These are phyloP conservation scores for Rhizopogon roseolus DNA, from an alignment of 768 basidiomycete species.

Conservation along the genomic window DNA sequence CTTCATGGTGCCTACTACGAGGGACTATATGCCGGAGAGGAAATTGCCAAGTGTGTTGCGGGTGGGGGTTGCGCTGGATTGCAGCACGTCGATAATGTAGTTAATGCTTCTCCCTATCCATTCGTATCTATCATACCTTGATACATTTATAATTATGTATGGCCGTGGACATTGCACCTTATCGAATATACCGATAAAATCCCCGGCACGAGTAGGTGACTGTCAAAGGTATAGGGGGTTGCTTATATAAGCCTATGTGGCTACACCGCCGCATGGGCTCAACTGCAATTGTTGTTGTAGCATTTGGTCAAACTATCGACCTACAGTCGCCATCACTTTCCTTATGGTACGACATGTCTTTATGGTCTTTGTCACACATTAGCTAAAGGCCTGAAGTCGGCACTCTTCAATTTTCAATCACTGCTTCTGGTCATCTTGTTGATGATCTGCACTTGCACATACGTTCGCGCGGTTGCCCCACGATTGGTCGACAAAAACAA, in stretches of 20 bases:
- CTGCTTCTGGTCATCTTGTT: constrained; percentile 90
- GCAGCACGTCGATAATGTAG: constrained; percentile 21
- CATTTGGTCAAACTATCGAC: too few relatives aligned
- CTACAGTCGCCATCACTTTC: neutral
- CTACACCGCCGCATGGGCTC: too few relatives aligned
- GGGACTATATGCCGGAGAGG: constrained; percentile 36
- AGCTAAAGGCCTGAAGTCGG: constrained; percentile 49
- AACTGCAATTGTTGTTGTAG: too few relatives aligned
- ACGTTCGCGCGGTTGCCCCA: constrained; percentile 86
- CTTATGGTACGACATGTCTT: neutral
- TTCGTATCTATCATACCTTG: neutral
- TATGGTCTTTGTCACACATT: too few relatives aligned
- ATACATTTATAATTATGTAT: neutral
- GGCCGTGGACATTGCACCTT: too few relatives aligned
- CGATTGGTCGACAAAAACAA: constrained; percentile 90
- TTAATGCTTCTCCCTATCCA: constrained; percentile 30
- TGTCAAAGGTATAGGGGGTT: too few relatives aligned
- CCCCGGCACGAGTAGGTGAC: too few relatives aligned
- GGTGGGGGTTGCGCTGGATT: constrained; percentile 19
- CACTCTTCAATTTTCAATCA: constrained; percentile 97
- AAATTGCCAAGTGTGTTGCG: constrained; percentile 39
- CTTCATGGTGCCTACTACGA: constrained; percentile 58
- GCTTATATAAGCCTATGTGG: too few relatives aligned
- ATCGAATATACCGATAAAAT: too few relatives aligned
- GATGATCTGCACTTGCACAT: constrained; percentile 95